A percentile compares a stretch with the other conserved stretches of the same genome.
These are phyloP conservation scores for Xylariomycetidae sp. DNA, from an alignment of 2,329 filamentous ascomycete genomes.

Conservation along the genomic window DNA sequence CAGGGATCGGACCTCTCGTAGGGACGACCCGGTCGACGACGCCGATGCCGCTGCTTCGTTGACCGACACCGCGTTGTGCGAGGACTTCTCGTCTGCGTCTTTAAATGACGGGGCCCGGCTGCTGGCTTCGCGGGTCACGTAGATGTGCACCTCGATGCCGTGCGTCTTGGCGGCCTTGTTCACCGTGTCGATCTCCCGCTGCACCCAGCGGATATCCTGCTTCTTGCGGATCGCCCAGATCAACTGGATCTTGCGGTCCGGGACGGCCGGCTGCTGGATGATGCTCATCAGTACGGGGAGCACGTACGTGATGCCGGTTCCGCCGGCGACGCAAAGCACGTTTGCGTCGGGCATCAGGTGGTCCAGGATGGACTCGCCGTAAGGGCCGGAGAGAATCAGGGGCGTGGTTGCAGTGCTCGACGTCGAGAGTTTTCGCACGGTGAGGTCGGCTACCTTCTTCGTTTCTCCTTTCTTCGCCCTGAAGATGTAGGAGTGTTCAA, in stretches of 20 bases:
- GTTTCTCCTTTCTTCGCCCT: slow-evolving; percentile 58
- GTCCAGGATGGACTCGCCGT: slow-evolving; percentile 48
- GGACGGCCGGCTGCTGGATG: slow-evolving; percentile 21
- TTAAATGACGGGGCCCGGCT: slow-evolving; percentile 22
- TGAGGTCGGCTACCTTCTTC: slow-evolving; percentile 44
- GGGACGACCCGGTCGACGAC: slow-evolving; percentile 13
- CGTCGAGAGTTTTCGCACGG: slow-evolving; percentile 30
- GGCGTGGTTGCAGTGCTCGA: slow-evolving; percentile 37
- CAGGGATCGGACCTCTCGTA: slow-evolving; percentile 16
- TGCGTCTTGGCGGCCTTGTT: slow-evolving; percentile 32
- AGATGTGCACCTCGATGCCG: slow-evolving; percentile 50
- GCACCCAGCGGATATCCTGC: slow-evolving; percentile 54
- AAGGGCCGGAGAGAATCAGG: slow-evolving; percentile 59
- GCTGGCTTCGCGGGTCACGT: slow-evolving; percentile 49
- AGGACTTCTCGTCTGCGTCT: slow-evolving; percentile 21
- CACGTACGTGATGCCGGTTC: slow-evolving; percentile 55
- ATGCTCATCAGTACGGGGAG: slow-evolving; percentile 45
- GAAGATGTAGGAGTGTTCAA: slow-evolving; percentile 53
- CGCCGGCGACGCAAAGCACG: slow-evolving; percentile 51
- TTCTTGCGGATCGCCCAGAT: slow-evolving; percentile 59
- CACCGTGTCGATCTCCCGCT: slow-evolving; percentile 49
- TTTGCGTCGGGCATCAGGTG: slow-evolving; percentile 37
- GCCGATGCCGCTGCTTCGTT: slow-evolving; percentile 22
- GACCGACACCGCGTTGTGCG: slow-evolving; percentile 15
- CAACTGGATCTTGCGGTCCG: slow-evolving; percentile 50